phyloP scores from a whole-genome alignment of 2,329 filamentous ascomycete genomes.

The Akanthomyces uredinophilus region DNA sequence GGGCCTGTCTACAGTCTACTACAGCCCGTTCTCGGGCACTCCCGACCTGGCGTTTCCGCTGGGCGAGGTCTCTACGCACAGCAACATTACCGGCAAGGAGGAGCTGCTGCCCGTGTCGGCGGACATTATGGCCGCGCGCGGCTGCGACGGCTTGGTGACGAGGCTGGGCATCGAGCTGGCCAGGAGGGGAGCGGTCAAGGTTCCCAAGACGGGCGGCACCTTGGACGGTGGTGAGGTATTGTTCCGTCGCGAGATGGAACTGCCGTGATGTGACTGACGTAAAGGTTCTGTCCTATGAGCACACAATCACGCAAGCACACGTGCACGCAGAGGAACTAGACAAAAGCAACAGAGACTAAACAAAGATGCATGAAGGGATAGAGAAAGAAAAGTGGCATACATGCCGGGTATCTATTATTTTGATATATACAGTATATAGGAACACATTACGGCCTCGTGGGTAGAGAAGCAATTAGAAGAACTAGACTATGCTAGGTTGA shows the following conservation, averaged over 20 bases:
- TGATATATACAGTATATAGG: constrained; percentile 2
- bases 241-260: constrained; percentile 6
- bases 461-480: neutral
- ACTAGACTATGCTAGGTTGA: neutral
- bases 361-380: neutral
- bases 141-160: constrained; percentile 52
- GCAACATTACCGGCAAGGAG: constrained; percentile 33
- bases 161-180: constrained; percentile 48
- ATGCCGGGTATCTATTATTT: neutral
- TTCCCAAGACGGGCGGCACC: constrained; percentile 37
- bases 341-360: neutral
- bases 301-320: too few relatives aligned
- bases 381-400: neutral
- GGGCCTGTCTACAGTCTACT: constrained; percentile 23
- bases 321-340: neutral
- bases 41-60: constrained; percentile 36
- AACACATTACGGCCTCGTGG: too few relatives aligned
- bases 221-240: constrained; percentile 24
- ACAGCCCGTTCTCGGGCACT: constrained; percentile 23
- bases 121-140: constrained; percentile 36
- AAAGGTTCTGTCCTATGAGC: too few relatives aligned
- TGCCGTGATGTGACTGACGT: neutral
- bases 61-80: constrained; percentile 35
- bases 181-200: constrained; percentile 41
- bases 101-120: constrained; percentile 39